Base-by-base conservation (phyloP, 495 filamentous ascomycete species). In the Podospora anserina region DNA sequence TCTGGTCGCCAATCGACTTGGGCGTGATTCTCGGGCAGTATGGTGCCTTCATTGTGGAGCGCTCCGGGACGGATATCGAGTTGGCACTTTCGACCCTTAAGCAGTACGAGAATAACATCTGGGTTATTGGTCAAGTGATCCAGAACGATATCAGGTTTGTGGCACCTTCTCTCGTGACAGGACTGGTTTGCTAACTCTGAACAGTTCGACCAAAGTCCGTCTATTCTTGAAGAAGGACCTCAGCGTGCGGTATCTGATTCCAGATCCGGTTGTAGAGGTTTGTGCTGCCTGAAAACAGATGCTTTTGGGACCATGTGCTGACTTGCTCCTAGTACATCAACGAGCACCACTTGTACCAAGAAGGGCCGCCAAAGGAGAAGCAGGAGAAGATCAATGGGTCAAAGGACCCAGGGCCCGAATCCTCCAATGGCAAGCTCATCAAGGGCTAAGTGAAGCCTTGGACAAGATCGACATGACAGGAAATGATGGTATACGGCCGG, bases 31-130 rank as follows among this genome's bases (percentile, higher is more conserved):
- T 98, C n/a, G 88, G 91, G 55, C 82, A 86, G 76, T 96, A 91
- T 75, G 94, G 93, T 27, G 88, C 90, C 11, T 97, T 96, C 79
- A 93, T 96, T 68, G 87, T 97, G 59, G 93, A 97, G 78, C 89
- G 94, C 54, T 88, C 86, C 55, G 94, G 94, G n/a, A 95, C 93
- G 19, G 92, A 95, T 71, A 90, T 95, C 67, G 90, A 94, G 68
- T 91, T 93, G 71, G 92, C 92, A 3, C 81, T 95, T 23, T 87
- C 89, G 28, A 87, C 84, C 59, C 82, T 96, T 56, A 87, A 92
- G 73, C 87, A 88, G 44, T 88, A 82, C 76, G 80, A 85, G 62
- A 72, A 81, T 56, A 95, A 96, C 68, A 96, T 97, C 67, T 88
- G 91, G 75, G 88, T 95, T 61, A 93, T 97, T 70, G 89, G 90